phyloP scores from a whole-genome alignment of 345 rosid genomes.

The Geranium brycei region DNA sequence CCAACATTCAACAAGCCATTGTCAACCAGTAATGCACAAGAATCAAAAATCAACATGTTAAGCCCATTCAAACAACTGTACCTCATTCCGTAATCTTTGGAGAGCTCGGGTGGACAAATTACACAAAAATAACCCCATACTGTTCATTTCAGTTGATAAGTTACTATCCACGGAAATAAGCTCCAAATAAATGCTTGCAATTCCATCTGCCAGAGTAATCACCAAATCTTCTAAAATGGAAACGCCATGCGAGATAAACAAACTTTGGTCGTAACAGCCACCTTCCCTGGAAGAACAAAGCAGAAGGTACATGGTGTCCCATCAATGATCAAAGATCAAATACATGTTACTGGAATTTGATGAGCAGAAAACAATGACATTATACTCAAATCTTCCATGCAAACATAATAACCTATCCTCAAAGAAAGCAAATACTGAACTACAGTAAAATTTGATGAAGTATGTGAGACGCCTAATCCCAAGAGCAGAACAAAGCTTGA shows the following conservation, averaged over 20 bases:
- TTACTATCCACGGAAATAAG: conserved; percentile 84
- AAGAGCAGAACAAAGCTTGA: not conserved
- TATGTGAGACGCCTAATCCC: not conserved
- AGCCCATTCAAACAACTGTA: conserved; percentile 12
- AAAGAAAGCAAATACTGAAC: not conserved
- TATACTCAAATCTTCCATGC: not conserved
- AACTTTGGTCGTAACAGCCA: conserved; percentile 35
- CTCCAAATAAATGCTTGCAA: conserved; percentile 74
- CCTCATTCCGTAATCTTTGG: conserved; percentile 86
- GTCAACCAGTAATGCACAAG: not conserved
- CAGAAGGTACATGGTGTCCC: conserved; percentile 8
- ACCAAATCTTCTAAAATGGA: conserved; percentile 81
- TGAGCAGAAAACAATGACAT: not conserved
- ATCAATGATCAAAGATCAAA: conserved; percentile 4
- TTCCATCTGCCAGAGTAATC: conserved; percentile 70
- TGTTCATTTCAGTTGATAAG: conserved; percentile 45
- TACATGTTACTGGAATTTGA: not conserved
- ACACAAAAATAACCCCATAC: conserved; percentile 43
- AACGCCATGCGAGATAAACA: conserved; percentile 47
- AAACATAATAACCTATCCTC: not conserved
- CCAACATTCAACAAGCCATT: not conserved
- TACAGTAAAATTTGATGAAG: not conserved
- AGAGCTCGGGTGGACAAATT: conserved; percentile 73
- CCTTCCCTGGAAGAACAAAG: conserved; percentile 30
- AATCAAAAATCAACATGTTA: not conserved